phyloP scores from a whole-genome alignment of 768 basidiomycete genomes.

The Hericium erinaceus region DNA sequence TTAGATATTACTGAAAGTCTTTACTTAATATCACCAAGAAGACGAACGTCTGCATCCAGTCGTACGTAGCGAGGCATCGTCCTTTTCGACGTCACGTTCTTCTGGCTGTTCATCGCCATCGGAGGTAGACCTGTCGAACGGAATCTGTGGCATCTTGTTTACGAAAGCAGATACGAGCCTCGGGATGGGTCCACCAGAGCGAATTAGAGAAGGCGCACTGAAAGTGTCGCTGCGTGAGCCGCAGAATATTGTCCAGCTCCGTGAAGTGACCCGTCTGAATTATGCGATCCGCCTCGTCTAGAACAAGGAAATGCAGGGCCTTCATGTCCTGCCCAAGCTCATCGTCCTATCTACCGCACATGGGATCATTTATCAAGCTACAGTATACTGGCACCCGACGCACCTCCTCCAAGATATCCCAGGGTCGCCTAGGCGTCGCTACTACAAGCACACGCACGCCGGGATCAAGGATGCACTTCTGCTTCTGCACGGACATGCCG shows the following conservation, averaged over 20 bases:
- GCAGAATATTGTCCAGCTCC: slow-evolving; percentile 88
- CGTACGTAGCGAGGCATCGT: slow-evolving; percentile 18
- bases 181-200: not conserved
- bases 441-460: slow-evolving; percentile 88
- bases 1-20: slow-evolving; percentile 86
- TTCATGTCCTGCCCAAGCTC: slow-evolving; percentile 58
- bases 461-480: slow-evolving; percentile 71
- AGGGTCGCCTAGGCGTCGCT: slow-evolving; percentile 90
- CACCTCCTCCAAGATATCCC: slow-evolving; percentile 87
- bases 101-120: slow-evolving; percentile 6
- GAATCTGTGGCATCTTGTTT: slow-evolving; percentile 41
- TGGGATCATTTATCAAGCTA: too few species aligned
- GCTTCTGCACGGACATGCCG: slow-evolving; percentile 92
- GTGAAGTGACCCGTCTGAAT: slow-evolving; percentile 94
- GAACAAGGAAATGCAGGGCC: slow-evolving; percentile 69
- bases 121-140: slow-evolving; percentile 20
- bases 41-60: slow-evolving; percentile 76
- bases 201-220: slow-evolving; percentile 30
- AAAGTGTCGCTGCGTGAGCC: slow-evolving; percentile 63
- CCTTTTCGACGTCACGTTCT: not conserved
- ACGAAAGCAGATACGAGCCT: not conserved
- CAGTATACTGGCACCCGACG: not conserved
- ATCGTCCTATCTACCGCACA: slow-evolving; percentile 77
- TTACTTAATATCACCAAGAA: slow-evolving; percentile 96
- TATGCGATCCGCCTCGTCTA: slow-evolving; percentile 98